phyloP scores from a whole-genome alignment of 1,139 yeast genomes.

The Kodamaea derodonti region DNA sequence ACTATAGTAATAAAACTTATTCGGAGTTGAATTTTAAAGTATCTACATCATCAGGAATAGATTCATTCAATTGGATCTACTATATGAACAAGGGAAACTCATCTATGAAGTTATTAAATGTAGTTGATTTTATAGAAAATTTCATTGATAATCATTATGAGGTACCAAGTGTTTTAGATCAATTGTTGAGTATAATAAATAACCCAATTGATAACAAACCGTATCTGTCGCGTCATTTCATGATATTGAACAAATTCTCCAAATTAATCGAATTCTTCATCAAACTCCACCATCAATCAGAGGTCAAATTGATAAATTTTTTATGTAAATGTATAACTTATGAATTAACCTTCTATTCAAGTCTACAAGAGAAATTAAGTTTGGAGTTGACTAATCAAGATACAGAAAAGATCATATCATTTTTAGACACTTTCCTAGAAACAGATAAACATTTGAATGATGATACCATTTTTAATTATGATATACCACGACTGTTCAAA shows the following conservation, averaged over 20 bases:
- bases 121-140: conserved; percentile 15
- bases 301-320: conserved; percentile 16
- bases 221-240: conserved; percentile 19
- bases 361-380: conserved; percentile 16
- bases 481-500: conserved; percentile 3
- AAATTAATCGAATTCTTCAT: conserved; percentile 19
- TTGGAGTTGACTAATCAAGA: conserved; percentile 18
- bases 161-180: conserved; percentile 8
- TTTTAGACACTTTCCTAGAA: conserved; percentile 19
- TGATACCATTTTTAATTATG: conserved; percentile 24
- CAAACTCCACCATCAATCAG: conserved; percentile 20
- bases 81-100: conserved; percentile 1
- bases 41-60: conserved; percentile 5
- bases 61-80: conserved; percentile 5
- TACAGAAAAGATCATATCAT: conserved; percentile 21
- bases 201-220: conserved; percentile 10
- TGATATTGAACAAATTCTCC: conserved; percentile 18
- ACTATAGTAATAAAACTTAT: conserved; percentile 14
- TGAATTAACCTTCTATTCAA: conserved; percentile 18
- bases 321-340: conserved; percentile 18
- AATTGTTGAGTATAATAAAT: conserved; percentile 12
- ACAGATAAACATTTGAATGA: neutral
- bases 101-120: conserved; percentile 2
- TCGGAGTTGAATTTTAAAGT: conserved; percentile 10
- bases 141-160: conserved; percentile 3